Conservation (phyloP, 257 asterid genomes). For the Rauvolfia tetraphylla region DNA sequence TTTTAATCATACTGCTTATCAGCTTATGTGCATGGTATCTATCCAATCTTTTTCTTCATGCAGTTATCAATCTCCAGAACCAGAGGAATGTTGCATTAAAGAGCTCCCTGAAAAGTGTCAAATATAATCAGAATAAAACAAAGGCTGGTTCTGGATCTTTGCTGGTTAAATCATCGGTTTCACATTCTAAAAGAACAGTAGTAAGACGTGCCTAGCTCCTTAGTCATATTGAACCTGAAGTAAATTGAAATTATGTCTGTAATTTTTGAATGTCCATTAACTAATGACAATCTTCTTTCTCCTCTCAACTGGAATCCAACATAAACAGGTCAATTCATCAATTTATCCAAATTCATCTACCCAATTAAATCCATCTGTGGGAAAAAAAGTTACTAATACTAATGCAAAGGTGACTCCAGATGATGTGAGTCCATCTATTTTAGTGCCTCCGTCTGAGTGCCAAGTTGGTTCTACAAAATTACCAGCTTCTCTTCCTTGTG, state of each 20-base stretch:
- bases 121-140: conserved; percentile 32
- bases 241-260: conserved; percentile 1
- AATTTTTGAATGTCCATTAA: conserved; percentile 3
- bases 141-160: conserved; percentile 34
- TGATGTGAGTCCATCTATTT: conserved; percentile 27
- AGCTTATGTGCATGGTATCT: conserved; percentile 1
- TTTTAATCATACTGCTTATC: conserved; percentile 18
- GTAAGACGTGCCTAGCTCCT: conserved; percentile 37
- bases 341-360: conserved; percentile 32
- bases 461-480: conserved; percentile 26
- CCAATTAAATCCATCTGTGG: conserved; percentile 25
- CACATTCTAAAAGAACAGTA: conserved; percentile 34
- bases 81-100: conserved; percentile 39
- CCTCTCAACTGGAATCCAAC: conserved; percentile 4
- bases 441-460: conserved; percentile 31
- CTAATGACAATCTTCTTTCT: not conserved
- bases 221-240: conserved; percentile 2
- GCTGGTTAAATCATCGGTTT: conserved; percentile 27
- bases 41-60: conserved; percentile 19
- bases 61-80: conserved; percentile 45
- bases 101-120: conserved; percentile 42
- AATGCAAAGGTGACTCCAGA: conserved; percentile 35
- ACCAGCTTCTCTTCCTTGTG: conserved; percentile 31
- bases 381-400: conserved; percentile 33
- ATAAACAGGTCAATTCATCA: conserved; percentile 44